Evolutionary conservation across 768 basidiomycete genomes (phyloP), one percentile per base, ranked within the genome.

Genomic region (Gloeopeniophorella convolvens): DNA sequence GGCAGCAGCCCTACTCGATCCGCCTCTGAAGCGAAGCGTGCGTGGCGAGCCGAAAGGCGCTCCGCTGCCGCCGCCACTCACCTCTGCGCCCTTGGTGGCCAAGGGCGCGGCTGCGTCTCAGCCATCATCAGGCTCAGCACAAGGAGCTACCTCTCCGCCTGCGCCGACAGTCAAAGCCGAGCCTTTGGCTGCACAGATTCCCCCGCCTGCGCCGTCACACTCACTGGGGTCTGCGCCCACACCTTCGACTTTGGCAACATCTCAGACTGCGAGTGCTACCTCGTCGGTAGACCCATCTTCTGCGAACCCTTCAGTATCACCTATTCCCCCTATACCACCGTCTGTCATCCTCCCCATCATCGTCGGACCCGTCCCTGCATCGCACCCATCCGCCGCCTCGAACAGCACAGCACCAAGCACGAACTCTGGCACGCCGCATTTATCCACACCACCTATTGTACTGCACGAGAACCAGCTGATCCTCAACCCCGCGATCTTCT

Each of bases 401-500:
- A n/a, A n/a, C 66, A 30, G 67, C 63, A 54, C 76, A 64, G 56
- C 73, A 60, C 51, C 66, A 4, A 50, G 61, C 13, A 50, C 66
- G n/a, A 41, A 63, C 20, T 40, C 60, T 11, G 77, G 49, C 75
- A 79, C 45, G 74, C 63, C 52, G 48, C 65, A 20, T 34, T 57
- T 63, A 26, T 64, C 68, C 1, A 63, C 67, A 3, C 75, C 73
- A 24, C 82, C 82, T 27, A 90, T 96, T 71, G 79, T 89, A 20
- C 69, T 94, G 11, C 89, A 94, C 55, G 83, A 91, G 57, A 83
- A 89, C 45, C 84, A 78, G 26, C 76, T 96, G 18, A 79, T 91
- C 48, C 78, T 96, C 31, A 87, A 89, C 60, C 93, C 93, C 2
- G 74, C 76, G 18, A 84, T 95, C 28, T 96, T 96, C 62, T 77